Evolutionary conservation across 129 eudicot species (phyloP), one percentile per base, ranked within the genome.

Genomic region (Solidago caesia): DNA sequence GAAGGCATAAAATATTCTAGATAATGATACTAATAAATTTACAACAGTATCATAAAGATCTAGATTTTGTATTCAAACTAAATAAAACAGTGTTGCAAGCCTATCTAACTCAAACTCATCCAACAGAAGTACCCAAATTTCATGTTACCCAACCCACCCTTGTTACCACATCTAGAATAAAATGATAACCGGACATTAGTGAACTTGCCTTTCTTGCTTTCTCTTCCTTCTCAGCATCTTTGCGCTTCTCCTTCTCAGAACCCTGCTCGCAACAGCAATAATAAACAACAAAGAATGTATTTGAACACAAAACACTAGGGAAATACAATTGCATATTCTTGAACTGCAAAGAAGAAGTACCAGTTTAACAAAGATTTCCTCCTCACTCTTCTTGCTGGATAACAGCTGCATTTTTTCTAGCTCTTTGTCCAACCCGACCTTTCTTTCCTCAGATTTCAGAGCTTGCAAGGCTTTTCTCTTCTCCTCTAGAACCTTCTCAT

Each of bases 401-500:
- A 79, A 74, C 79, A 79, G 46, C 55, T 72, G 83, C 83, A 79
- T 79, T 53, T 65, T 79, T 7, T 73, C 79, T 3, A 72, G 15
- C 53, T 73, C 83, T 65, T 79, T 73, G 45, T 79, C 83, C 79
- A 79, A 47, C 2, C 74, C 83, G 33, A 79, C 83, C 69, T 79
- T 79, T 66, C 83, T 65, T 66, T 79, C 83, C 62, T 73, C 79
- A 43, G 82, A 63, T 52, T 73, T 79, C 16, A 81, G 80, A 4
- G 91, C 82, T 45, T 79, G 77, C 84, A 93, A 78, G 0, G 91
- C 88, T 63, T 86, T 93, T 68, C 98, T 86, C 83, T 90, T 93
- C 87, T 93, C 96, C 72, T 90, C 96, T 9, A 79, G 84, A 12
- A 93, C 87, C 75, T 90, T 93, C 84, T 90, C 91, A 71, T 93